phyloP scores from a whole-genome alignment of 2,329 filamentous ascomycete genomes.

The Pseudopithomyces chartarum region DNA sequence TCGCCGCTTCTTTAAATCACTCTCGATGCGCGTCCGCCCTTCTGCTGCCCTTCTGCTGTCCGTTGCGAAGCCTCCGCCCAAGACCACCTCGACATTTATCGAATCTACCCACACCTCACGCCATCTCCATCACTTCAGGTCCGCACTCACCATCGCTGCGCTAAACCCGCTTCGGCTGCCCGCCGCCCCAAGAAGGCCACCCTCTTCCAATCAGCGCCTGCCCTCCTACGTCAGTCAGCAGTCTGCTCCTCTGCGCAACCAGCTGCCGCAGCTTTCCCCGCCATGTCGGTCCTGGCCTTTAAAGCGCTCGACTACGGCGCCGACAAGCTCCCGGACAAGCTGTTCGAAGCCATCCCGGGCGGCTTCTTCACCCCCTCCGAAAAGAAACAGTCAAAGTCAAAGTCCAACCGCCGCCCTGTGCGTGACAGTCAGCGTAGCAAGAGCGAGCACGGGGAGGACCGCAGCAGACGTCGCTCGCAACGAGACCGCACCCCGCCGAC shows the following conservation, averaged over 20 bases:
- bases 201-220: conserved; percentile 40
- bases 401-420: conserved; percentile 23
- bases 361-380: conserved; percentile 44
- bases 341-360: conserved; percentile 45
- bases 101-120: conserved; percentile 3
- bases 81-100: conserved; percentile 2
- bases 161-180: conserved; percentile 28
- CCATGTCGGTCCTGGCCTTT: conserved; percentile 43
- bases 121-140: background rate
- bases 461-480: conserved; percentile 20
- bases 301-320: conserved; percentile 46
- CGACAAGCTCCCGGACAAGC: conserved; percentile 45
- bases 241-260: conserved; percentile 17
- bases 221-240: conserved; percentile 39
- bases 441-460: conserved; percentile 21
- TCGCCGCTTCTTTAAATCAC: conserved; percentile 5
- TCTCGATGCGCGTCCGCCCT: background rate
- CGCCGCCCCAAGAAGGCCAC: conserved; percentile 14
- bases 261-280: conserved; percentile 29
- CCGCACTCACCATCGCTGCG: conserved; percentile 21
- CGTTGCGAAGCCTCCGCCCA: background rate
- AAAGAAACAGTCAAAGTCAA: conserved; percentile 22
- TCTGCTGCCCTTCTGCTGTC: background rate
- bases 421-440: conserved; percentile 21
- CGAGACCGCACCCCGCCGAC: conserved; percentile 32